Percentiles rank a stretch among this genome's conserved stretches.
Evolutionary conservation across 352 stramenopile species (phyloP).

Genomic region (Paralagenidium karlingii): DNA sequence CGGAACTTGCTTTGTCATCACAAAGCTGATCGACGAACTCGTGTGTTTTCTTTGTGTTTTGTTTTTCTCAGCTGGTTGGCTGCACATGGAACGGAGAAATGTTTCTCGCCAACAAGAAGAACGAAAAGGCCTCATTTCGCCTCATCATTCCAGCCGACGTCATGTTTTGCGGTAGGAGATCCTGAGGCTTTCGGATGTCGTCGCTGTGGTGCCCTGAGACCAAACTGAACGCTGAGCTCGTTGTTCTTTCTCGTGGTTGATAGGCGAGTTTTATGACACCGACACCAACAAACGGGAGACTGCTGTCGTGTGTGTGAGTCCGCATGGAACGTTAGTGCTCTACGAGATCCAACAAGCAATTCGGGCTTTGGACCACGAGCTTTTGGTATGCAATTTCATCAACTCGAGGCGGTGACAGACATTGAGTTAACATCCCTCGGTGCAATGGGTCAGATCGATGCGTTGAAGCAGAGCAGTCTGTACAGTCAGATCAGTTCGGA

Average conservation of each 20-base stretch:
- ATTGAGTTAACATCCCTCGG: too few relatives aligned
- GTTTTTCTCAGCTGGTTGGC: constrained; percentile 50
- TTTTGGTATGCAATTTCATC: too few relatives aligned
- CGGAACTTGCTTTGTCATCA: too few relatives aligned
- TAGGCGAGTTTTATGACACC: constrained; percentile 2
- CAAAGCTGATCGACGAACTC: too few relatives aligned
- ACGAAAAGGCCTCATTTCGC: constrained; percentile 36
- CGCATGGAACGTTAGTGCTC: too few relatives aligned
- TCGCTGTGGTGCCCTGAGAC: too few relatives aligned
- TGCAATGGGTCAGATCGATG: constrained; percentile 24
- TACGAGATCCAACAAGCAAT: too few relatives aligned
- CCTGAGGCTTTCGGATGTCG: too few relatives aligned
- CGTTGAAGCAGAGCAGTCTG: constrained; percentile 18
- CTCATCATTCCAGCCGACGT: constrained; percentile 38
- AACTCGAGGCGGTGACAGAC: too few relatives aligned
- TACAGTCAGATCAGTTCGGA: constrained; percentile 20
- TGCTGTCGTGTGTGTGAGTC: constrained; percentile 46
- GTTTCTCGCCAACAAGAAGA: constrained; percentile 29
- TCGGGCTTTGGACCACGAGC: too few relatives aligned
- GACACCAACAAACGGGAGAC: constrained; percentile 8
- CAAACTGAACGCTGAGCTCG: too few relatives aligned
- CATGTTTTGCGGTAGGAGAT: constrained; percentile 71
- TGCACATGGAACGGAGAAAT: constrained; percentile 64
- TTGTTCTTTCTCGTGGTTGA: constrained; percentile 1
- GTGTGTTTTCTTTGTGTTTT: too few relatives aligned